Conservation (phyloP, 805 yeast genomes). For the Cephaloascus fragrans region DNA sequence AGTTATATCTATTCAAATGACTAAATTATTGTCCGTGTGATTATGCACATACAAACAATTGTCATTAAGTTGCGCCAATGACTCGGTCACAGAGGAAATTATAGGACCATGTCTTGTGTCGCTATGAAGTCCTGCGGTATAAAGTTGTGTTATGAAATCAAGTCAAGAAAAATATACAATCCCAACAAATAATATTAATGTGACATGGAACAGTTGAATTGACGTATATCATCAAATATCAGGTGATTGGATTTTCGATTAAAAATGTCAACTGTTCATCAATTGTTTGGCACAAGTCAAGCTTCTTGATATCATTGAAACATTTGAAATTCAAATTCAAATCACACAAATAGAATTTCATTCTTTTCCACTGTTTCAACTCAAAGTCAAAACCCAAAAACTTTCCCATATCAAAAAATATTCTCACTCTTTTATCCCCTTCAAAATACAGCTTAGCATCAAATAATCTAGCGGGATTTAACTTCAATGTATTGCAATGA, state of each 20-base stretch:
- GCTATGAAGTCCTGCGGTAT: too few species aligned
- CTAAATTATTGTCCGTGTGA: too few species aligned
- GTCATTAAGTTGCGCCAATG: too few species aligned
- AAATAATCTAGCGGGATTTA: constrained; percentile 39
- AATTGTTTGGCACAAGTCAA: constrained; percentile 25
- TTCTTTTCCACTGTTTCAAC: constrained; percentile 1
- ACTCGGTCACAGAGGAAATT: too few species aligned
- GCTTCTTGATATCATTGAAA: constrained; percentile 22
- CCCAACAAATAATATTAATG: too few species aligned
- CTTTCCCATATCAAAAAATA: neutral
- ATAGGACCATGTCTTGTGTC: too few species aligned
- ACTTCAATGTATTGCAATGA: constrained; percentile 47
- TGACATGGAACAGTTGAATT: too few species aligned
- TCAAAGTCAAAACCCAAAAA: neutral
- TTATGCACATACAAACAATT: too few species aligned
- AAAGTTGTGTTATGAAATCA: too few species aligned
- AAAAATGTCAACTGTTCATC: constrained; percentile 24
- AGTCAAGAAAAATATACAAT: too few species aligned
- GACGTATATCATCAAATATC: too few species aligned
- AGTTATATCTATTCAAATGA: too few species aligned
- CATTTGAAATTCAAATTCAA: constrained; percentile 23
- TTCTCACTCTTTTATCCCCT: constrained; percentile 8
- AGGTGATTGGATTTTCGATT: constrained; percentile 7
- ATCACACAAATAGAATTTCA: neutral
- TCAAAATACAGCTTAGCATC: constrained; percentile 16